A percentile compares a stretch with the other conserved stretches of the same genome.
These are phyloP conservation scores for Fusarium albidum DNA, from an alignment of 2,329 filamentous ascomycete species.

Conservation along the genomic window DNA sequence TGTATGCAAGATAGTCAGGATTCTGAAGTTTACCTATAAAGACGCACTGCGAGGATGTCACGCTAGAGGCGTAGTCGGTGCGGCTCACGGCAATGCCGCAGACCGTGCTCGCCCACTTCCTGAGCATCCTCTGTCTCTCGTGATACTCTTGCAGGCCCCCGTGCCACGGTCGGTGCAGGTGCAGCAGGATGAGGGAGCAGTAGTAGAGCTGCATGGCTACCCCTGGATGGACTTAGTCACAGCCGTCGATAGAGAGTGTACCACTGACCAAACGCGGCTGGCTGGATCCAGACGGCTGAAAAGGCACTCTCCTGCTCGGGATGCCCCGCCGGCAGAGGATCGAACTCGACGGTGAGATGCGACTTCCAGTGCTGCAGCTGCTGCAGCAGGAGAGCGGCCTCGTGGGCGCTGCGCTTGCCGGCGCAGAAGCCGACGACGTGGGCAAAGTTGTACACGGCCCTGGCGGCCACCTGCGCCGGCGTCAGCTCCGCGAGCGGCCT, in stretches of 20 bases:
- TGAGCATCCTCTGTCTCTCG: constrained; percentile 37
- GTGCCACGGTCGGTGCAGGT: constrained; percentile 29
- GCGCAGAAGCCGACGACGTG: constrained; percentile 63
- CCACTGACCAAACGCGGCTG: constrained; percentile 47
- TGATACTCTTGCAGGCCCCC: constrained; percentile 53
- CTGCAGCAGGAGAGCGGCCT: constrained; percentile 24
- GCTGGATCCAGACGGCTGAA: constrained; percentile 58
- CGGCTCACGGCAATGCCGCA: constrained; percentile 58
- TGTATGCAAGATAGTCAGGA: too few species aligned
- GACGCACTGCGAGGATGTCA: constrained; percentile 53
- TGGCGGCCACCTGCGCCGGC: constrained; percentile 60
- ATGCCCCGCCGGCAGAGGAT: constrained; percentile 46
- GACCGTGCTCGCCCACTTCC: constrained; percentile 42
- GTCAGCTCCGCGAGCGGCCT: constrained; percentile 56
- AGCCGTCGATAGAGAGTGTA: too few species aligned
- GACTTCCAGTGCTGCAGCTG: constrained; percentile 42
- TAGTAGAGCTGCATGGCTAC: constrained; percentile 61
- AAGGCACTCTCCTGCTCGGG: constrained; percentile 42
- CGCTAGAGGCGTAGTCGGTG: constrained; percentile 48
- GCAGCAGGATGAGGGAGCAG: constrained; percentile 60
- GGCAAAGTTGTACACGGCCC: constrained; percentile 62
- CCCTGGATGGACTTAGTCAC: too few species aligned
- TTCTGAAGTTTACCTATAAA: constrained; percentile 39
- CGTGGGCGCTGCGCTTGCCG: background rate
- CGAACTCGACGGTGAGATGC: constrained; percentile 48